phyloP scores from a whole-genome alignment of 176 grass and related monocot genomes.

The Aegilops sharonensis region DNA sequence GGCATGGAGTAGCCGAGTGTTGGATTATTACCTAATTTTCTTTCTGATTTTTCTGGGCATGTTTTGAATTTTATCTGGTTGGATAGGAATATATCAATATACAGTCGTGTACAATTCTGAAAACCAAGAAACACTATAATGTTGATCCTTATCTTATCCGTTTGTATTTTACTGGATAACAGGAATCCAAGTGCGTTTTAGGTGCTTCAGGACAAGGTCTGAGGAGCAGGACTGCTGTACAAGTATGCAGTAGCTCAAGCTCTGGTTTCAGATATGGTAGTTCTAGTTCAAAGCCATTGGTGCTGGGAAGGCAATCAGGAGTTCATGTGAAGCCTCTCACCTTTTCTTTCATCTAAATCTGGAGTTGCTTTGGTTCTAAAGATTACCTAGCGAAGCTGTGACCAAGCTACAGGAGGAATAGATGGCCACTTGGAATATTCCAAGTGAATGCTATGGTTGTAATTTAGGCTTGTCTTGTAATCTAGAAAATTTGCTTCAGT shows the following conservation, averaged over 20 bases:
- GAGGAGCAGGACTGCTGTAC: slow-evolving; percentile 38
- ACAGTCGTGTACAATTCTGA: slow-evolving; percentile 2
- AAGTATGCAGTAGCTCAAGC: slow-evolving; percentile 41
- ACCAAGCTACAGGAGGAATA: not conserved
- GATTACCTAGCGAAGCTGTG: not conserved
- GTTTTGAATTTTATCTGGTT: slow-evolving; percentile 6
- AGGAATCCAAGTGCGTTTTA: slow-evolving; percentile 49
- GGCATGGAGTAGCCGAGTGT: not conserved
- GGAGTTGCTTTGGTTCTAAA: not conserved
- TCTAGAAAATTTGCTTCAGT: not conserved
- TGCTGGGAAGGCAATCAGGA: slow-evolving; percentile 31
- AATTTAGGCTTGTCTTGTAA: slow-evolving; percentile 19
- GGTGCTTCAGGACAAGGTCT: slow-evolving; percentile 28
- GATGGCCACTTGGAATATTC: slow-evolving; percentile 23
- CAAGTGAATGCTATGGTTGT: not conserved
- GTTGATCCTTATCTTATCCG: slow-evolving; percentile 1
- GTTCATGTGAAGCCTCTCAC: slow-evolving; percentile 6
- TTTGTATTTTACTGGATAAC: slow-evolving; percentile 30
- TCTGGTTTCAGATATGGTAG: slow-evolving; percentile 19
- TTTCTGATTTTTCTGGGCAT: not conserved
- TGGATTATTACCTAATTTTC: not conserved
- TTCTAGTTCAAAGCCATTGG: slow-evolving; percentile 38
- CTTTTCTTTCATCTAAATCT: slow-evolving; percentile 39
- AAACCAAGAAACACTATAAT: not conserved
- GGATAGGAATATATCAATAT: not conserved